Percentiles rank a stretch among this genome's conserved stretches.
These are phyloP conservation scores for Drechslerella coelobrocha DNA, from an alignment of 2,329 filamentous ascomycete genomes.

Conservation along the genomic window DNA sequence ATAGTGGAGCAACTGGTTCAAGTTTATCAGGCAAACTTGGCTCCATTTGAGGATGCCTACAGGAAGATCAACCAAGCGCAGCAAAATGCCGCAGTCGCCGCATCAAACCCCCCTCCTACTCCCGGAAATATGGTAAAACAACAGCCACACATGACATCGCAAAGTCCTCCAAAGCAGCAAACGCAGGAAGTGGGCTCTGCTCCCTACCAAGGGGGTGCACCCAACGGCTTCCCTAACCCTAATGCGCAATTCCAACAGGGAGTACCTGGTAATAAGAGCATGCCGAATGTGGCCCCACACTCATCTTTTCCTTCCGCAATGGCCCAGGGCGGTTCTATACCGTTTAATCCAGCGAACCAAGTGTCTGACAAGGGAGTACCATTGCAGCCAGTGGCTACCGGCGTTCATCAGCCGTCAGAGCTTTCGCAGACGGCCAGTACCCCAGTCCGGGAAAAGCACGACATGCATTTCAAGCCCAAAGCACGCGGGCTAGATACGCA, in stretches of 20 bases:
- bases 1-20: slow-evolving; percentile 70
- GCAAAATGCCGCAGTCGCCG: slow-evolving; percentile 38
- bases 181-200: slow-evolving; percentile 38
- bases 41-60: slow-evolving; percentile 51
- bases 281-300: slow-evolving; percentile 7
- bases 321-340: neutral
- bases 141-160: slow-evolving; percentile 45
- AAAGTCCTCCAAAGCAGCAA: slow-evolving; percentile 48
- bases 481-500: slow-evolving; percentile 65
- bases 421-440: slow-evolving; percentile 26
- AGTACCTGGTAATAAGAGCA: slow-evolving; percentile 14
- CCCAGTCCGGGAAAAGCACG: slow-evolving; percentile 47
- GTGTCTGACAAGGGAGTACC: slow-evolving; percentile 53
- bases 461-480: slow-evolving; percentile 60
- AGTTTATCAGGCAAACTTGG: slow-evolving; percentile 46
- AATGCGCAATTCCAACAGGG: slow-evolving; percentile 19
- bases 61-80: slow-evolving; percentile 52
- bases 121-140: slow-evolving; percentile 49
- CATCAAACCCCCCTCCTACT: slow-evolving; percentile 45
- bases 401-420: slow-evolving; percentile 18
- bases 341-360: slow-evolving; percentile 58
- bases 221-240: slow-evolving; percentile 19
- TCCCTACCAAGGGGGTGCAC: slow-evolving; percentile 8
- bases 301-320: slow-evolving; percentile 24
- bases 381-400: slow-evolving; percentile 15